phyloP scores from a whole-genome alignment of 1,284 basidiomycete genomes.

The Sutorius eximius region DNA sequence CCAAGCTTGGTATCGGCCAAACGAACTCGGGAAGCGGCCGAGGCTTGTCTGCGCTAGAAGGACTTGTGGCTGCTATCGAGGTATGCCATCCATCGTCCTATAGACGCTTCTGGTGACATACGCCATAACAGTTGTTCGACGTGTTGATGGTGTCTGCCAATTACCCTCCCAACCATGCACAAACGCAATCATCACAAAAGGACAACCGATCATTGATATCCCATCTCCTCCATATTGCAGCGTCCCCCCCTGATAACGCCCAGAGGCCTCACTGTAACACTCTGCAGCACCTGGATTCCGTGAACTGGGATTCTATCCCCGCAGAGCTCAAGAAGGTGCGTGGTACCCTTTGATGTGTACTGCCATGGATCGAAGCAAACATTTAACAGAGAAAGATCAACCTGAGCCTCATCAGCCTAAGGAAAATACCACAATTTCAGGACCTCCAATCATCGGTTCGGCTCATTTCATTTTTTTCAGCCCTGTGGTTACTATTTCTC shows the following conservation, averaged over 20 bases:
- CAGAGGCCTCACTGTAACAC: conserved; percentile 57
- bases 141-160: conserved; percentile 29
- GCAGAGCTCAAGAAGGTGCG: conserved; percentile 58
- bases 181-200: conserved; percentile 30
- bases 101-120: neutral
- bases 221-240: conserved; percentile 65
- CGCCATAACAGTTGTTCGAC: conserved; percentile 29
- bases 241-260: conserved; percentile 53
- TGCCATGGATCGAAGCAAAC: neutral
- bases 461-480: conserved; percentile 5
- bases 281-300: conserved; percentile 49
- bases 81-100: conserved; percentile 37
- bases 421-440: conserved; percentile 46
- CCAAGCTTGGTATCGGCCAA: conserved; percentile 54
- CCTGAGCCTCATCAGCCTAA: conserved; percentile 52
- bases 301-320: conserved; percentile 66
- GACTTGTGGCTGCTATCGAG: conserved; percentile 69
- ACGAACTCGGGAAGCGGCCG: conserved; percentile 47
- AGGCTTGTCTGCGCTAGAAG: conserved; percentile 71
- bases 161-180: conserved; percentile 7
- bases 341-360: neutral
- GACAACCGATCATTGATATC: conserved; percentile 37
- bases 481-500: neutral
- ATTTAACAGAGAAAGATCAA: conserved; percentile 57
- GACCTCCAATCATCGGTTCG: conserved; percentile 55